A percentile compares a stretch with the other conserved stretches of the same genome.
Conservation (phyloP, 306 rosid species). For the Calophaca sinica region DNA sequence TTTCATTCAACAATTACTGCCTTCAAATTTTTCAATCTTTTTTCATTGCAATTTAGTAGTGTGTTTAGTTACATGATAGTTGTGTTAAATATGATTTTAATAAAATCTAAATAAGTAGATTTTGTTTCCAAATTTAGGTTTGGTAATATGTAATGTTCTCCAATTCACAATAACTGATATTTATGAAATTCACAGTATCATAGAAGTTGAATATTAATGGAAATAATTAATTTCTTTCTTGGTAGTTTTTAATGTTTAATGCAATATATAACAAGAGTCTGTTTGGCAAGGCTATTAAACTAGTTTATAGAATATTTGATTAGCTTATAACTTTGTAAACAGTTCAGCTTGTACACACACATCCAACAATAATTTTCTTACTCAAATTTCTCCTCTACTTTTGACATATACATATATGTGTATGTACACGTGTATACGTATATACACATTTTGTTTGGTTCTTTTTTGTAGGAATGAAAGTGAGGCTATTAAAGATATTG, state of each 20-base stretch:
- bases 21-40: no score
- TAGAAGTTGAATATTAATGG: no score
- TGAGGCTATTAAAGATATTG: background rate
- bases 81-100: no score
- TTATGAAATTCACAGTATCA: no score
- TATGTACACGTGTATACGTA: background rate
- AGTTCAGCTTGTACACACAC: background rate
- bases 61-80: no score
- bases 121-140: no score
- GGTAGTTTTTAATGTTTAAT: background rate
- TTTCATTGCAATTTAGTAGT: background rate
- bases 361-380: background rate
- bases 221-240: background rate
- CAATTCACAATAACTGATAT: no score
- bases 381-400: background rate
- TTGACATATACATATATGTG: background rate
- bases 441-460: background rate
- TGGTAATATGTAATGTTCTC: no score
- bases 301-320: no score
- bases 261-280: no score
- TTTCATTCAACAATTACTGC: background rate
- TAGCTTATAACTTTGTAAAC: background rate
- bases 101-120: no score
- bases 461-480: background rate
- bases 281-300: no score